Evolutionary conservation across 106 monocot genomes (phyloP), one percentile per base, ranked within the genome.

Genomic region (Acanthochlamys bracteata): DNA sequence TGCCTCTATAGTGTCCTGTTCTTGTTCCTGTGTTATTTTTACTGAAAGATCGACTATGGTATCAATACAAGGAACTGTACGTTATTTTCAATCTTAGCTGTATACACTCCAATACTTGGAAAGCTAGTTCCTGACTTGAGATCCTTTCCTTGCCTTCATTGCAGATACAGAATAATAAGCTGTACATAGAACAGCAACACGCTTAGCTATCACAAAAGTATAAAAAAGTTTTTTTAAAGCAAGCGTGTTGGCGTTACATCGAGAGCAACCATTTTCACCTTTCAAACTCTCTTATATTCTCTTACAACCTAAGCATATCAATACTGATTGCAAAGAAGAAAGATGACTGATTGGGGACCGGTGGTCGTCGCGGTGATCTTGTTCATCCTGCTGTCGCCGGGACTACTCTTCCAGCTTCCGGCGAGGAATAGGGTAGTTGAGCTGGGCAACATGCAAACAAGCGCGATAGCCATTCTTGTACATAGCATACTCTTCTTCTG

Each of bases 391-490:
- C 16, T 82, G 21, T 82, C 82, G 4, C 81, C 81, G 39, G 81
- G 81, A 42, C 65, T 82, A 4, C 61, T 77, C 43, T 78, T 77
- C 40, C 77, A 82, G 60, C 40, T 74, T 25, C 77, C 74, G 25
- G 64, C 73, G 25, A 73, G 70, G 73, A 66, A 54, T 11, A 53
- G 74, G 57, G 77, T 77, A 45, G 74, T 82, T 47, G 82, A 82
- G 56, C 74, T 82, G 15, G 82, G 82, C 13, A 82, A 78, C 77
- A 77, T 82, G 82, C 53, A 41, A 61, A 77, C 82, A 8, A 82
- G 82, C 51, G 72, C 55, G 41, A 73, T 73, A 43, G 53, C 55
- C n/a, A 55, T 55, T 55, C 55, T 55, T 2, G 55, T 82, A 20
- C 82, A 82, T 57, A 68, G 75, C 61, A 74, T 82, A 25, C 59